phyloP scores from a whole-genome alignment of 768 basidiomycete species.

The Amanita exitialis region DNA sequence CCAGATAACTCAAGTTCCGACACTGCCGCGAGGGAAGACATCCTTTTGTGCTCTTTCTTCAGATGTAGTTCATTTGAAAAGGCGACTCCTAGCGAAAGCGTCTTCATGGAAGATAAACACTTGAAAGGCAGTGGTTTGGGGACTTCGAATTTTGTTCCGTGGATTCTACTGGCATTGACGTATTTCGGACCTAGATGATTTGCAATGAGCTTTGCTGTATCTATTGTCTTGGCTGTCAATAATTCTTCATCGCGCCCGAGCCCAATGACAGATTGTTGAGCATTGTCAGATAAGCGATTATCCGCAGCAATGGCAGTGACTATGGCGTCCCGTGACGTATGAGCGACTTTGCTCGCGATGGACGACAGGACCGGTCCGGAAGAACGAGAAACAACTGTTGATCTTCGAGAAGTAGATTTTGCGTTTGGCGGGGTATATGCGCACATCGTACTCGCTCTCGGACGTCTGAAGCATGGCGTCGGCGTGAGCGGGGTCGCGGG shows the following conservation, averaged over 20 bases:
- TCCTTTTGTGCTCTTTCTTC: background rate
- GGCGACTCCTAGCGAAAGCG: background rate
- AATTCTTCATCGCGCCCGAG: too few relatives aligned
- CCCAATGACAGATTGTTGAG: background rate
- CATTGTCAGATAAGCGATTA: background rate
- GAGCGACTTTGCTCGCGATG: background rate
- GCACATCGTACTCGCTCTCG: background rate
- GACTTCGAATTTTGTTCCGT: background rate
- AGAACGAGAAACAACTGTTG: background rate
- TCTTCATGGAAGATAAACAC: background rate
- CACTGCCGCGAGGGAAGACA: background rate
- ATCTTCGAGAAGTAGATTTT: background rate
- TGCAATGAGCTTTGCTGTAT: background rate
- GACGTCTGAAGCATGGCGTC: constrained; percentile 4
- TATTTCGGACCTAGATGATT: background rate
- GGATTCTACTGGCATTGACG: background rate
- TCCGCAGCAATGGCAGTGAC: background rate
- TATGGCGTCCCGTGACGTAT: background rate
- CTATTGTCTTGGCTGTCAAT: background rate
- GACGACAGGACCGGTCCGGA: background rate
- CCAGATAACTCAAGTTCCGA: background rate
- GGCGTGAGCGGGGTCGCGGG: background rate
- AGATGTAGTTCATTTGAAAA: background rate
- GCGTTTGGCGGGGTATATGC: constrained; percentile 1
- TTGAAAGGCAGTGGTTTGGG: background rate